Percentiles rank a stretch among this genome's conserved stretches.
These are phyloP conservation scores for Tolypocladium capitatum DNA, from an alignment of 2,329 filamentous ascomycete genomes.

Conservation along the genomic window DNA sequence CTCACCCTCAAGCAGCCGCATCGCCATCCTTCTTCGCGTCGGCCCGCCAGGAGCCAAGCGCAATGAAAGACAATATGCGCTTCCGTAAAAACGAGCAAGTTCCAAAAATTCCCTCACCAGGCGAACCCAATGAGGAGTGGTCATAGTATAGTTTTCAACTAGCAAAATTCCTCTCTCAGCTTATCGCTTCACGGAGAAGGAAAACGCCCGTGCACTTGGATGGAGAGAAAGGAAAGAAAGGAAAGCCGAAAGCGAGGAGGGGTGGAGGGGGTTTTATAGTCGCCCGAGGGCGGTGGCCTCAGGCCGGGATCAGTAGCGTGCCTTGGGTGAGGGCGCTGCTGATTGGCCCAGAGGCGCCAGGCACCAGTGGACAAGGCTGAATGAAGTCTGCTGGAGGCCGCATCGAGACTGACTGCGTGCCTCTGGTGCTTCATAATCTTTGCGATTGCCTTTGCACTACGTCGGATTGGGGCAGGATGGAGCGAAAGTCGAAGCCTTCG, in stretches of 20 bases:
- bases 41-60: constrained; percentile 17
- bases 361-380: neutral
- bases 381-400: neutral
- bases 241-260: constrained; percentile 14
- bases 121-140: constrained; percentile 53
- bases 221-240: constrained; percentile 33
- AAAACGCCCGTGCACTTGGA: constrained; percentile 58
- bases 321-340: constrained; percentile 3
- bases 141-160: constrained; percentile 75
- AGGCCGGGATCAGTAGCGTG: neutral
- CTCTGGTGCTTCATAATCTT: too few species aligned
- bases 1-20: too few species aligned
- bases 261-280: constrained; percentile 20
- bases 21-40: constrained; percentile 27
- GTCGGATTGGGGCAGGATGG: neutral
- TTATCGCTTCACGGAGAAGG: constrained; percentile 48
- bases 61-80: constrained; percentile 26
- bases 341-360: neutral
- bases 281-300: neutral
- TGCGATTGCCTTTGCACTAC: neutral
- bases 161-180: constrained; percentile 73
- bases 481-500: too few species aligned
- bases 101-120: constrained; percentile 64
- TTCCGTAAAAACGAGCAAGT: constrained; percentile 24
- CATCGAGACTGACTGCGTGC: too few species aligned